Base-by-base conservation (phyloP, 352 stramenopile genomes). In the Globisporangium cederbergense region DNA sequence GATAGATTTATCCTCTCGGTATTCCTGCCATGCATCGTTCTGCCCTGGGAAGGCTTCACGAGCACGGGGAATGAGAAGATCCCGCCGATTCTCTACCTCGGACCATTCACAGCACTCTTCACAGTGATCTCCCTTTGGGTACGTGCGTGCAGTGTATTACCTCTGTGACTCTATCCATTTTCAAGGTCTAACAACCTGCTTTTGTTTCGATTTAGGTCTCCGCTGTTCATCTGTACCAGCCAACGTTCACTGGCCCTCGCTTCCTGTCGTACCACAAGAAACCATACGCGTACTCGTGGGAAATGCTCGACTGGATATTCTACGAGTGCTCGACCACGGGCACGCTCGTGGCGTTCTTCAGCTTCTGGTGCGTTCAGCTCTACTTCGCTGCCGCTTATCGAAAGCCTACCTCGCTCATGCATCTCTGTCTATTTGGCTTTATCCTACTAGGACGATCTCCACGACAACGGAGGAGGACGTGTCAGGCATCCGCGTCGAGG, bases 251-350 rank as follows among this genome's bases (percentile, higher is more conserved):
- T 45, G 74, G 76, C 20, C 77, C 80, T 51, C 80, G 75, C n/a
- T 79, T 88, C 46, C 50, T 88, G 56, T 72, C 84, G 55, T 75
- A 85, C 54, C 76, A 81, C 22, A 78, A 76, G 61, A 73, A 73
- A 7, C 74, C 79, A 42, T 74, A 71, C n/a, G 65, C 75, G 25
- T 81, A 68, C 28, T 89, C 80, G 43, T 88, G 78, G 80, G 78
- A 88, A 40, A 84, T 88, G 60, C 57, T 89, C 30, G 80, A 88
- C 62, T 87, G 78, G 78, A 75, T 89, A 43, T 80, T 88, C 47
- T 85, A 79, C 59, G 76, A 91, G 57, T 77, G 78, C 20, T 86
- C 77, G 4, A 77, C 77, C 2, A 83, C 78, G 1, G 62, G 68
- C 28, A 69, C 76, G 4, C 57, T 88, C 42, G 71, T 81, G 30